Conservation (phyloP, 305 asterid species). For the Rubia tinctorum region DNA sequence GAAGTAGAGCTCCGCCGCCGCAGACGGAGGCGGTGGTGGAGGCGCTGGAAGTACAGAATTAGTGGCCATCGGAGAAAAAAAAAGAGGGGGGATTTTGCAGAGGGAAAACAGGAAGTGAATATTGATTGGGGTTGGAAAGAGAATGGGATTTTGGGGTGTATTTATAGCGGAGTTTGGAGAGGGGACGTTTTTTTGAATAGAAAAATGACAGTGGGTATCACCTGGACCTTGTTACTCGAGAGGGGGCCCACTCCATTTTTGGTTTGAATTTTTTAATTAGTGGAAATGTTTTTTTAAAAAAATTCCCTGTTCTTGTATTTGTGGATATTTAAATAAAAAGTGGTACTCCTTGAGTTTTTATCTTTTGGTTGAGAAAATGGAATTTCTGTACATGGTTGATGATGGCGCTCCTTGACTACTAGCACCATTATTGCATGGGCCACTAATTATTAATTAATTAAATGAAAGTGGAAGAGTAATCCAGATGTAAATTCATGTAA, state of each 20-base stretch:
- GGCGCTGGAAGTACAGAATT: slow-evolving; percentile 12
- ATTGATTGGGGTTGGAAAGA: not conserved
- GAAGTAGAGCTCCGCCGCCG: slow-evolving; percentile 30
- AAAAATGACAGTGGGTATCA: slow-evolving; percentile 40
- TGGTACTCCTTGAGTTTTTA: not conserved
- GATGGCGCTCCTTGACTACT: not conserved
- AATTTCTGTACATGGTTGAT: not conserved
- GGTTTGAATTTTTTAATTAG: not conserved
- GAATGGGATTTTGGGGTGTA: slow-evolving; percentile 1
- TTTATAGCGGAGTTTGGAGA: slow-evolving; percentile 14
- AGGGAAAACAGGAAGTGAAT: slow-evolving; percentile 2
- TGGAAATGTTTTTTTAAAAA: not conserved
- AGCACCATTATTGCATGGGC: slow-evolving; percentile 3
- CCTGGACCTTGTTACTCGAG: slow-evolving; percentile 37
- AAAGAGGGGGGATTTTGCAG: too few species aligned
- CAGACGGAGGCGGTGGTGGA: slow-evolving; percentile 23
- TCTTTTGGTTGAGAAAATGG: not conserved
- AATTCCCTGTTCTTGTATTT: not conserved
- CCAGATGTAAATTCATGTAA: not conserved
- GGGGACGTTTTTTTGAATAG: not conserved
- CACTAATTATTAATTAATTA: not conserved
- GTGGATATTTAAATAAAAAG: too few species aligned
- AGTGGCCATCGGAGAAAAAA: slow-evolving; percentile 15
- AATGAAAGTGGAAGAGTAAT: slow-evolving; percentile 1
- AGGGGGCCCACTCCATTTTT: slow-evolving; percentile 32